Evolutionary conservation across 2,329 filamentous ascomycete species (phyloP), one percentile per base, ranked within the genome.

Genomic region (Stachybotrys chartarum): DNA sequence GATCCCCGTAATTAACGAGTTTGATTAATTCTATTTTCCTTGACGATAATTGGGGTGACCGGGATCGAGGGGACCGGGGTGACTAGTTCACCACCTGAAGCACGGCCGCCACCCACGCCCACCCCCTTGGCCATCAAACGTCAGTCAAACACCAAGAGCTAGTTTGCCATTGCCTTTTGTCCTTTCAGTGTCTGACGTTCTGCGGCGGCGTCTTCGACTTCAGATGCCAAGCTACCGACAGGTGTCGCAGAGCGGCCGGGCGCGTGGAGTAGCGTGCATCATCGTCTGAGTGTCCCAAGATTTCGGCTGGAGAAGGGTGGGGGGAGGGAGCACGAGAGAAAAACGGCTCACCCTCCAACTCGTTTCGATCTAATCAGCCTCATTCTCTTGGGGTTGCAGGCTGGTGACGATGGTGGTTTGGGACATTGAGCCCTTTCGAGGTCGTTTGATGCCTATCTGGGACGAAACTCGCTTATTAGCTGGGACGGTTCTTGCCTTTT

Each of bases 51-150:
- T 42, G 35, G 14, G 32, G n/a, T 14, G 50, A n/a, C 50, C 30
- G 50, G 50, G 16, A 30, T 31, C 16, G 49, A 24, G 3, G 35
- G 24, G 24, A 24, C 24, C 4, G 24, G 24, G 24, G 24, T 24
- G 24, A 24, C 24, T 24, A 24, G 24, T 24, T 24, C 24, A 24
- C 24, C 46, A 54, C 53, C 52, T 54, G 52, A 54, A 54, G 52
- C 52, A 48, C 30, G 45, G 31, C 51, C 30, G 30, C 50, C 12
- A 12, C 51, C 17, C 8, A 16, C 51, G 44, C 52, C 30, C 24
- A 24, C 24, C 24, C 24, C 24, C 24, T 24, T 24, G 24, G 42
- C 52, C 52, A 49, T 54, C 42, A 54, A 54, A 54, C 45, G 52
- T 54, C 45, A 32, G 44, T 45, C 52, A 54, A 17, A 39, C 39